A percentile compares a stretch with the other conserved stretches of the same genome.
Evolutionary conservation across 495 filamentous ascomycete species (phyloP).

Genomic region (Chaetomidium leptoderma): DNA sequence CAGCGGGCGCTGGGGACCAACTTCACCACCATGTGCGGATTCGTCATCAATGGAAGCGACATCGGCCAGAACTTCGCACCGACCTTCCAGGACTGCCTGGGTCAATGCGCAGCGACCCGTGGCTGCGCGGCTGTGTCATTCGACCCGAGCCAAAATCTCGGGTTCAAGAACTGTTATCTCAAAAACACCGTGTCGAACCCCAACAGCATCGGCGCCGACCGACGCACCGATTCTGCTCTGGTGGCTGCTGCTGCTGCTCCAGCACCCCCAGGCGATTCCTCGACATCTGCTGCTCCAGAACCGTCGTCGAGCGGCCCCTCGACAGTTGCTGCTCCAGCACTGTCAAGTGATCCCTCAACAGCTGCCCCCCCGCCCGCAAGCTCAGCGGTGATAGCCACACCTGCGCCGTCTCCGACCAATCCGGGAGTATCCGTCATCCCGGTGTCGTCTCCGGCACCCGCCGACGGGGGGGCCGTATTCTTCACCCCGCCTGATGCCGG

Average conservation of each 20-base stretch:
- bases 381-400: not conserved
- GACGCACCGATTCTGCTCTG: constrained; percentile 32
- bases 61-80: constrained; percentile 33
- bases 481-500: constrained; percentile 25
- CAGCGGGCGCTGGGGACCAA: constrained; percentile 17
- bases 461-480: constrained; percentile 18
- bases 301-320: too few relatives aligned
- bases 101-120: constrained; percentile 25
- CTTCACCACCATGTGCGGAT: constrained; percentile 31
- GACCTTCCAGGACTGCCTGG: constrained; percentile 36
- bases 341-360: too few relatives aligned
- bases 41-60: constrained; percentile 31
- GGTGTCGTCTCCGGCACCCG: not conserved
- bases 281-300: constrained; percentile 1
- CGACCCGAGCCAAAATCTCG: constrained; percentile 28
- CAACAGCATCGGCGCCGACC: constrained; percentile 16
- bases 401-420: not conserved
- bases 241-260: constrained; percentile 11
- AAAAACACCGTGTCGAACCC: constrained; percentile 25
- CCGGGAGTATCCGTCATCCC: constrained; percentile 19
- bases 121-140: constrained; percentile 31
- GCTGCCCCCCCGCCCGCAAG: constrained; percentile 1
- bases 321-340: not conserved
- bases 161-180: constrained; percentile 41
- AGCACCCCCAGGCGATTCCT: not conserved